Evolutionary conservation across 495 filamentous ascomycete species (phyloP).

Genomic region (Penicillium desertorum): DNA sequence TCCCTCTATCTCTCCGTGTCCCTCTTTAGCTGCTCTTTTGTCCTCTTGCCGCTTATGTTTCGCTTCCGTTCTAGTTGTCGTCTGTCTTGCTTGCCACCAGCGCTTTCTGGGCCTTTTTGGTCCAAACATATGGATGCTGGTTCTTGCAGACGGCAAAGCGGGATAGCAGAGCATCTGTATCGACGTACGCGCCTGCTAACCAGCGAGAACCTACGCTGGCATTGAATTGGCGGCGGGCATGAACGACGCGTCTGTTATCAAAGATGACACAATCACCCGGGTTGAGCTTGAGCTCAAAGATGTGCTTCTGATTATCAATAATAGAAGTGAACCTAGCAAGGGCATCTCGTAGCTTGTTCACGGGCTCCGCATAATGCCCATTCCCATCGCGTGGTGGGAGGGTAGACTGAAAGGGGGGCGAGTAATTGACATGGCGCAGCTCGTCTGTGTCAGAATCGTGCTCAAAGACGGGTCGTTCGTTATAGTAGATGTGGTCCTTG

Average conservation of each 20-base stretch:
- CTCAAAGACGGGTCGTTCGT: conserved; percentile 54
- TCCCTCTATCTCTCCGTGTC: neutral
- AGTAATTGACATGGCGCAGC: conserved; percentile 60
- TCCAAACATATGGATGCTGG: conserved; percentile 1
- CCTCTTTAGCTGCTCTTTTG: neutral
- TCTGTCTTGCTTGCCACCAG: neutral
- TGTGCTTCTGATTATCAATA: conserved; percentile 47
- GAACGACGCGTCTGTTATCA: conserved; percentile 74
- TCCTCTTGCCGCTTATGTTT: neutral
- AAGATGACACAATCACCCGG: conserved; percentile 86
- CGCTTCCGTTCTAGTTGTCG: neutral
- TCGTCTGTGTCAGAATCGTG: conserved; percentile 21
- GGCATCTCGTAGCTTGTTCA: conserved; percentile 36
- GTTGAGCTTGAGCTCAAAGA: conserved; percentile 69
- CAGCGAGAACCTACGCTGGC: conserved; percentile 57
- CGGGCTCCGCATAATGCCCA: neutral
- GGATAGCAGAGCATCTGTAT: conserved; percentile 63
- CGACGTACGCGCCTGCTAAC: conserved; percentile 83
- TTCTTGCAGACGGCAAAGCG: conserved; percentile 39
- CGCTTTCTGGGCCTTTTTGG: neutral
- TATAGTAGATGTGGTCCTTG: conserved; percentile 59
- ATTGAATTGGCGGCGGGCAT: conserved; percentile 74
- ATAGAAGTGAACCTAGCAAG: conserved; percentile 29
- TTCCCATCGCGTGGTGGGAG: conserved; percentile 26
- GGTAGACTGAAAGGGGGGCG: conserved; percentile 65